Evolutionary conservation across 306 rosid species (phyloP), one percentile per base, ranked within the genome.

Genomic region (Cicer cuneatum): DNA sequence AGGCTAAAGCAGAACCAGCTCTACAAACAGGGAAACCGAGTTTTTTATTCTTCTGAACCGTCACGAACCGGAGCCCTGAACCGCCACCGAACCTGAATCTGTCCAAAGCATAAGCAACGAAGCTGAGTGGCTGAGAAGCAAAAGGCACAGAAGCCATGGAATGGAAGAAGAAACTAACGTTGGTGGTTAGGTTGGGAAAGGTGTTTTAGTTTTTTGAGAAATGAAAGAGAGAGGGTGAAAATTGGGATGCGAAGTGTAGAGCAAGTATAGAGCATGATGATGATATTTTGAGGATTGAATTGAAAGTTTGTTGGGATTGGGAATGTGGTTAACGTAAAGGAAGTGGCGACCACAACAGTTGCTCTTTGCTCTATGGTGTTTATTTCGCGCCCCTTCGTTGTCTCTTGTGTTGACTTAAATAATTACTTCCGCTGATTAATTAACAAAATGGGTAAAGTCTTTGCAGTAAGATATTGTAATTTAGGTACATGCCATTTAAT

Each of bases 111-210:
- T 56, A 42, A n/a, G 57, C 47, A 2, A 12, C 10, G 59, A 42
- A 14, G 16, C 14, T n/a, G 68, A 82, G 46, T 59, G 41, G 57
- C 60, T 12, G 46, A 68, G 71, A 46, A 85, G 93, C 78, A 65
- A 87, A 72, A 67, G 89, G 47, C 29, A 83, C 18, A 76, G 97
- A 87, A 63, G 97, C 94, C 97, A 91, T 93, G 9, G 85, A 80
- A 63, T 1, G 16, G 76, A 72, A 12, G 79, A 35, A 74, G 35
- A 38, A 39, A 29, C 35, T 29, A 29, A 29, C 16, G 42, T 8
- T 56, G 35, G 35, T 29, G 5, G 33, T 54, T 43, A 47, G 73
- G 47, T 45, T 41, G 7, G 12, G 81, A 69, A 42, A 1, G 47
- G 33, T 14, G 29, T 11, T 48, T 45, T 37, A n/a, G 35, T 4